phyloP scores from a whole-genome alignment of 129 eudicot genomes.

The Deinandra increscens region DNA sequence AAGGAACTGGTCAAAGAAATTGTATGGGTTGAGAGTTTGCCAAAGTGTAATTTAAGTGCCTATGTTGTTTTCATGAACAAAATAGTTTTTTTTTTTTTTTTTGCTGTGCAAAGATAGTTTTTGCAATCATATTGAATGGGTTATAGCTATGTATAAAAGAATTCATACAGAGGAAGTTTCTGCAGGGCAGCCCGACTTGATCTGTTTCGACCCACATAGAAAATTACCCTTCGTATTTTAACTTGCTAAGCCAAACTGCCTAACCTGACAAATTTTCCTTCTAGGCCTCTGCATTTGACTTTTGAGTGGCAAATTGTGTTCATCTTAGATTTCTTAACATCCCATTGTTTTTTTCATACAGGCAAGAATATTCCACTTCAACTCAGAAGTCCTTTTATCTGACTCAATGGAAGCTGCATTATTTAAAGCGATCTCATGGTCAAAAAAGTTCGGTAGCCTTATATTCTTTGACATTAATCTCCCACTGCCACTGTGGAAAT shows the following conservation, averaged over 20 bases:
- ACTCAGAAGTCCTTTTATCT: slow-evolving; percentile 77
- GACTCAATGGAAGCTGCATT: slow-evolving; percentile 63
- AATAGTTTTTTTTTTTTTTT: too few species aligned
- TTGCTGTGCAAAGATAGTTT: too few species aligned
- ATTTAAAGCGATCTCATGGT: slow-evolving; percentile 66
- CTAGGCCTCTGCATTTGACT: too few species aligned
- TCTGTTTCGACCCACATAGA: neutral
- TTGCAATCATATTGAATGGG: too few species aligned
- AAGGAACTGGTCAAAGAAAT: neutral
- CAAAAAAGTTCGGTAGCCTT: slow-evolving; percentile 74
- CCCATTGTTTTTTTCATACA: slow-evolving; percentile 27
- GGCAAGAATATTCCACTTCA: slow-evolving; percentile 92
- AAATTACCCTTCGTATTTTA: neutral
- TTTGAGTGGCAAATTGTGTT: neutral
- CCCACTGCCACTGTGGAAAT: slow-evolving; percentile 85
- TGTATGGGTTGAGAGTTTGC: neutral
- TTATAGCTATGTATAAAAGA: too few species aligned
- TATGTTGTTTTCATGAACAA: neutral
- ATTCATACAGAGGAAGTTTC: neutral
- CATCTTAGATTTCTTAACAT: neutral
- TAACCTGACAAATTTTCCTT: neutral
- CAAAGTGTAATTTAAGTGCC: neutral
- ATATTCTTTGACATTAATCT: slow-evolving; percentile 83
- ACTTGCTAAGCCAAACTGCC: neutral
- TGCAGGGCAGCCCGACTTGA: neutral